Evolutionary conservation across 2,329 filamentous ascomycete species (phyloP), one percentile per base, ranked within the genome.

Genomic region (Ophiobolus disseminans): DNA sequence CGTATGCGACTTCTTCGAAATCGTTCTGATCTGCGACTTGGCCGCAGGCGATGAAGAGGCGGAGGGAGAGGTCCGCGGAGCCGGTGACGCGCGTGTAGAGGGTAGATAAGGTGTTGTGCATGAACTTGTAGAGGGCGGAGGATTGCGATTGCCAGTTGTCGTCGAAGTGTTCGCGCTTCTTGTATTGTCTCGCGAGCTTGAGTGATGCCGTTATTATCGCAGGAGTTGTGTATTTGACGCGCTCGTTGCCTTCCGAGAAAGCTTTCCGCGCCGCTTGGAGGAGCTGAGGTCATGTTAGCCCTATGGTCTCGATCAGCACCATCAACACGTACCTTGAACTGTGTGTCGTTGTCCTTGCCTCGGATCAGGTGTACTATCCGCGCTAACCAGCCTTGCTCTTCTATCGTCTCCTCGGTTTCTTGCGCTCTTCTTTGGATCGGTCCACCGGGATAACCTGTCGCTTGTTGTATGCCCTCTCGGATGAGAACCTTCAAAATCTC

Each of bases 341-440:
- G 94, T 0, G 88, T 95, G 63, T 96, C 91, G 66, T 97, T 97
- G 69, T 95, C 85, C 26, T 90, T 81, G 35, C 86, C 89, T 48
- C 90, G 82, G 42, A 99, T 84, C 46, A 97, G 79, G 75, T 99
- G 94, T 14, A 97, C 86, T 67, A 99, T 87, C 62, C 94, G 84
- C 26, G 94, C 94, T 44, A 99, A 81, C 91, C 91, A 97, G 41
- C 94, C 94, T 78, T 99, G 94, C 76, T 99, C 94, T 74, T 99
- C 93, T 66, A 97, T 86, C 0, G 93, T 97, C 77, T 99, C 95
- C 54, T 99, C 94, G 0, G 94, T 97, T 78, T 99, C 95, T 37
- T 83, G 79, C 16, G 85, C 84, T 53, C 91, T 86, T 55, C 90
- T 82, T 66, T 93, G 89, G 11, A 80, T 76, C 5, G 88, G 85